Conservation (phyloP, 257 asterid genomes). For the Primulina tabacum region DNA sequence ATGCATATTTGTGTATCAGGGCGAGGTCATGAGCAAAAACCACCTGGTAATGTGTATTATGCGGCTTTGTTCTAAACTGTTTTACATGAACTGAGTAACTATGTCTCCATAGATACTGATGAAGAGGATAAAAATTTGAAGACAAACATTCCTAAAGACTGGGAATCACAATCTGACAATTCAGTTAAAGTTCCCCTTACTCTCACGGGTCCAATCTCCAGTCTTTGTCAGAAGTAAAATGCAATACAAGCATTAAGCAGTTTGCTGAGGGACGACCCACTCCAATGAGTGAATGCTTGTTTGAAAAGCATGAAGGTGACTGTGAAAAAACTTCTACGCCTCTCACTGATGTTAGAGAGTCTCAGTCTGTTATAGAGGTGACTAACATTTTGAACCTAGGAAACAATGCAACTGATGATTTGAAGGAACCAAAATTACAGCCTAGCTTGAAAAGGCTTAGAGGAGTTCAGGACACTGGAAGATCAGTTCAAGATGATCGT, state of each 20-base stretch:
- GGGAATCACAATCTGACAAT: constrained; percentile 40
- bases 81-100: constrained; percentile 22
- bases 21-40: constrained; percentile 41
- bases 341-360: constrained; percentile 35
- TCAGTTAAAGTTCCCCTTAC: constrained; percentile 30
- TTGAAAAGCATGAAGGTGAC: constrained; percentile 26
- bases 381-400: constrained; percentile 34
- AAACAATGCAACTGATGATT: constrained; percentile 29
- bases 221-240: constrained; percentile 25
- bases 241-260: constrained; percentile 23
- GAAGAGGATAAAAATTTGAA: constrained; percentile 39
- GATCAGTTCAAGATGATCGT: constrained; percentile 49
- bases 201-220: constrained; percentile 20
- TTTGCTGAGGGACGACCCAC: constrained; percentile 29
- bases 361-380: constrained; percentile 42
- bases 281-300: constrained; percentile 28
- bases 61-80: constrained; percentile 18
- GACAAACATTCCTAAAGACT: constrained; percentile 29
- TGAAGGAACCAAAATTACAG: constrained; percentile 41
- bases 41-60: constrained; percentile 37
- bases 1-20: constrained; percentile 32
- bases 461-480: constrained; percentile 46
- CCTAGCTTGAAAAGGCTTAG: constrained; percentile 64
- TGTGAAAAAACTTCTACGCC: constrained; percentile 24
- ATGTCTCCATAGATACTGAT: constrained; percentile 33